A percentile compares a stretch with the other conserved stretches of the same genome.
Evolutionary conservation across 352 stramenopile genomes (phyloP).

Genomic region (Pythium vanterpoolii): DNA sequence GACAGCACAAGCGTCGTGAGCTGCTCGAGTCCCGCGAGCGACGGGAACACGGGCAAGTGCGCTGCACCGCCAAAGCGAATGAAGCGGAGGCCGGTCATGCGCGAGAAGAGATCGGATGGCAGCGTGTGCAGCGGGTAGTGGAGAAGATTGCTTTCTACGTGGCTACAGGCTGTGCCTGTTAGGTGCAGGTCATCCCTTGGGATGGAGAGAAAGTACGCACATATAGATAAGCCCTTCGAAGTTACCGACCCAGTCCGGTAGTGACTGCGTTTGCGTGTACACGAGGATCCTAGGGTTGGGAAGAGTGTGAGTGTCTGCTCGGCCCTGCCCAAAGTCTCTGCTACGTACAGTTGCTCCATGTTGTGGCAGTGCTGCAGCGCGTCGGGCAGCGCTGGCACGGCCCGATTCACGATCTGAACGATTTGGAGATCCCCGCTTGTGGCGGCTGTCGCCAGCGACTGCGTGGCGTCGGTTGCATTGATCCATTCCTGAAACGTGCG

Average conservation of each 20-base stretch:
- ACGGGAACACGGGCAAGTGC: neutral
- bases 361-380: constrained; percentile 15
- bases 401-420: constrained; percentile 28
- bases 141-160: constrained; percentile 20
- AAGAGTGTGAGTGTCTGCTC: neutral
- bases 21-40: neutral
- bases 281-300: constrained; percentile 20
- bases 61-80: constrained; percentile 14
- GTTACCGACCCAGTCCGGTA: constrained; percentile 19
- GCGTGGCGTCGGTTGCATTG: constrained; percentile 11
- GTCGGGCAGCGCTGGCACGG: constrained; percentile 7
- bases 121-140: constrained; percentile 7
- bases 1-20: constrained; percentile 1
- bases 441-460: constrained; percentile 10
- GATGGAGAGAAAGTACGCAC: constrained; percentile 11
- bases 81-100: constrained; percentile 16
- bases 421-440: constrained; percentile 18
- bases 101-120: constrained; percentile 10
- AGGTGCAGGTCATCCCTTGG: neutral
- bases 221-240: constrained; percentile 23
- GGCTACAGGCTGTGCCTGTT: neutral
- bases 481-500: constrained; percentile 16
- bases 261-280: constrained; percentile 20
- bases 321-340: neutral
- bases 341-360: constrained; percentile 24